These are phyloP conservation scores for Cyclotella distinguenda DNA, from an alignment of 108 stramenopile species.

Conservation along the genomic window DNA sequence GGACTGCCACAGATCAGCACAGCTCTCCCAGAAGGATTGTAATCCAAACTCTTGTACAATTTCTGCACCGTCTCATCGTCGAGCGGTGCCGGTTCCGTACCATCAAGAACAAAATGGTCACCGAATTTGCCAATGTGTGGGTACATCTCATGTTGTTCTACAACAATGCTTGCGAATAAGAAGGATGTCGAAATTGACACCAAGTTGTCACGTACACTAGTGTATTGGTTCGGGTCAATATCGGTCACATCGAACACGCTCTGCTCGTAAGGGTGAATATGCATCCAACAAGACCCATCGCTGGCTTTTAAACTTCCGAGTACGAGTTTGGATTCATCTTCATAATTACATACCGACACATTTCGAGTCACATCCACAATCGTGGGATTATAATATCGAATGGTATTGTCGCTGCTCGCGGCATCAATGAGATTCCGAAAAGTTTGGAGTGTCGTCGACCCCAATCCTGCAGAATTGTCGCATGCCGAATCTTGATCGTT, in stretches of 20 bases:
- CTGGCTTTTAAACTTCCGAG: conserved; percentile 21
- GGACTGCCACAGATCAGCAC: conserved; percentile 52
- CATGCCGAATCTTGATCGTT: conserved; percentile 2
- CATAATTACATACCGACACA: conserved; percentile 1
- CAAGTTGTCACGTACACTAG: conserved; percentile 1
- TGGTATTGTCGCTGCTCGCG: background rate
- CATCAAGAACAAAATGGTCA: conserved; percentile 14
- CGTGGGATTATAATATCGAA: conserved; percentile 22
- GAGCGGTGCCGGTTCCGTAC: background rate
- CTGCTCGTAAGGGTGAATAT: conserved; percentile 29
- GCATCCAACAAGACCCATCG: conserved; percentile 33
- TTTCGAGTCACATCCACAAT: conserved; percentile 31
- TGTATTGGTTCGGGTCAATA: conserved; percentile 10
- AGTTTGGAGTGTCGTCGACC: conserved; percentile 1
- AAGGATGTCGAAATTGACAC: background rate
- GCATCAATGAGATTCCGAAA: conserved; percentile 30
- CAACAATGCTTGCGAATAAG: background rate
- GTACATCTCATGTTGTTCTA: background rate
- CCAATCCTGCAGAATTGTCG: conserved; percentile 17
- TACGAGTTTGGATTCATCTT: conserved; percentile 6
- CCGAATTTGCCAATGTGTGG: conserved; percentile 14
- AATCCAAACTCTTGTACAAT: conserved; percentile 9
- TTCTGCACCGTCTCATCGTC: conserved; percentile 17
- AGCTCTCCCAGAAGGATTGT: conserved; percentile 1
- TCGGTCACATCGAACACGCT: conserved; percentile 37